Percentiles rank a stretch among this genome's conserved stretches.
Evolutionary conservation across 1,284 basidiomycete genomes (phyloP).

Genomic region (Tilletia horrida): DNA sequence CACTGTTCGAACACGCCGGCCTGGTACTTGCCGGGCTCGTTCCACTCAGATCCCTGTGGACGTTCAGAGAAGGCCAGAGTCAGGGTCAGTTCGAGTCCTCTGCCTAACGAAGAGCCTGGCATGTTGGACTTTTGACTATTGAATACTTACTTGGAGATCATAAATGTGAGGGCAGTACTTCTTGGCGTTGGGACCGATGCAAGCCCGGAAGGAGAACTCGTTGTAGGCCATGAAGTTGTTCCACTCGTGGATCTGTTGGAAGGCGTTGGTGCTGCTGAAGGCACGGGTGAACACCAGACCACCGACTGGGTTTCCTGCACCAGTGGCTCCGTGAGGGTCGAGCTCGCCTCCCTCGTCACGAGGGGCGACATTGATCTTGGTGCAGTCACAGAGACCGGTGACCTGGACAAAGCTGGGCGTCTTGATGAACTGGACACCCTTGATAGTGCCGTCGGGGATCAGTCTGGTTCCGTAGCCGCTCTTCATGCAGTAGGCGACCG

Average conservation of each 20-base stretch:
- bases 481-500: conserved; percentile 48
- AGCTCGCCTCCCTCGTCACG: conserved; percentile 56
- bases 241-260: conserved; percentile 51
- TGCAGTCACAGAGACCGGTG: conserved; percentile 52
- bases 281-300: conserved; percentile 46
- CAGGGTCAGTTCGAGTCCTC: too few relatives aligned
- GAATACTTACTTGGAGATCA: conserved; percentile 18
- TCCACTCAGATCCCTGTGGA: conserved; percentile 33
- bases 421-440: conserved; percentile 67
- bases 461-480: conserved; percentile 59
- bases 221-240: conserved; percentile 47
- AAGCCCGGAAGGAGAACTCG: conserved; percentile 42
- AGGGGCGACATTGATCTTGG: conserved; percentile 50
- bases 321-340: conserved; percentile 51
- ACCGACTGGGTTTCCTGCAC: conserved; percentile 43
- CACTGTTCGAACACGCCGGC: conserved; percentile 41
- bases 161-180: conserved; percentile 23
- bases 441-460: conserved; percentile 70
- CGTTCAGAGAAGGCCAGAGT: neutral
- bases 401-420: conserved; percentile 66
- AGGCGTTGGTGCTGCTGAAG: conserved; percentile 49
- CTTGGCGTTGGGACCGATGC: conserved; percentile 32
- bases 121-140: too few relatives aligned
- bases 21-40: conserved; percentile 35
- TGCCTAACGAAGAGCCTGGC: too few relatives aligned